A percentile compares a stretch with the other conserved stretches of the same genome.
These are phyloP conservation scores for Cutaneotrichosporon sp. DNA, from an alignment of 1,284 basidiomycete species.

Conservation along the genomic window DNA sequence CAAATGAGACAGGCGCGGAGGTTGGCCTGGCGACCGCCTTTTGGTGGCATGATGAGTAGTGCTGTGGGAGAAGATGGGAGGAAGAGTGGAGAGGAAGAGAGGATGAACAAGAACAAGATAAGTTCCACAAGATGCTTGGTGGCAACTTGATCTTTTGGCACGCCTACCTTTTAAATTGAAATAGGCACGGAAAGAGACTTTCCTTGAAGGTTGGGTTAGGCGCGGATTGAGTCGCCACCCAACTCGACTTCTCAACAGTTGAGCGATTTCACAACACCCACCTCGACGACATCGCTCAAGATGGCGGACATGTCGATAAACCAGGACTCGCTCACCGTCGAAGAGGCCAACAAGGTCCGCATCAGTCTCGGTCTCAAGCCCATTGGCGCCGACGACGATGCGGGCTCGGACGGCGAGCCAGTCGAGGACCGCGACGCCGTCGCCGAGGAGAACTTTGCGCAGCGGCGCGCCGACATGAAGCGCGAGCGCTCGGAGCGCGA, in stretches of 20 bases:
- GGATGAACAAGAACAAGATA: neutral
- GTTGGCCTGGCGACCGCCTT: slow-evolving; percentile 45
- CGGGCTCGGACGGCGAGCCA: slow-evolving; percentile 34
- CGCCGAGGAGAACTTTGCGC: slow-evolving; percentile 80
- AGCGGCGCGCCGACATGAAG: slow-evolving; percentile 66
- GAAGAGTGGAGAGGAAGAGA: neutral
- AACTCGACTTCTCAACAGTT: slow-evolving; percentile 7
- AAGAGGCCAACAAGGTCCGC: slow-evolving; percentile 98
- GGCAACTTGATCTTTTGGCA: neutral
- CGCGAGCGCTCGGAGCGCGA: slow-evolving; percentile 73
- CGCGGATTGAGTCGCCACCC: slow-evolving; percentile 27
- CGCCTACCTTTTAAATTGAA: neutral
- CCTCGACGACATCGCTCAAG: neutral
- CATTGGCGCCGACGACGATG: slow-evolving; percentile 65
- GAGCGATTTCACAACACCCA: neutral
- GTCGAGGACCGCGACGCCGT: slow-evolving; percentile 60
- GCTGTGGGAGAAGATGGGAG: neutral
- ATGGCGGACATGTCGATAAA: slow-evolving; percentile 54
- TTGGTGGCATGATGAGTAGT: slow-evolving; percentile 34
- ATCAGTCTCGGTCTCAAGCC: slow-evolving; percentile 92
- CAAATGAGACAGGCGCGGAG: slow-evolving; percentile 89
- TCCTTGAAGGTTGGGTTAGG: neutral
- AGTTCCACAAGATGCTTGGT: neutral
- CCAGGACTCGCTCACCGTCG: slow-evolving; percentile 70
- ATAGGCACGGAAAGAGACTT: neutral